Evolutionary conservation across 257 asterid genomes (phyloP).

Genomic region (Misopates orontium): DNA sequence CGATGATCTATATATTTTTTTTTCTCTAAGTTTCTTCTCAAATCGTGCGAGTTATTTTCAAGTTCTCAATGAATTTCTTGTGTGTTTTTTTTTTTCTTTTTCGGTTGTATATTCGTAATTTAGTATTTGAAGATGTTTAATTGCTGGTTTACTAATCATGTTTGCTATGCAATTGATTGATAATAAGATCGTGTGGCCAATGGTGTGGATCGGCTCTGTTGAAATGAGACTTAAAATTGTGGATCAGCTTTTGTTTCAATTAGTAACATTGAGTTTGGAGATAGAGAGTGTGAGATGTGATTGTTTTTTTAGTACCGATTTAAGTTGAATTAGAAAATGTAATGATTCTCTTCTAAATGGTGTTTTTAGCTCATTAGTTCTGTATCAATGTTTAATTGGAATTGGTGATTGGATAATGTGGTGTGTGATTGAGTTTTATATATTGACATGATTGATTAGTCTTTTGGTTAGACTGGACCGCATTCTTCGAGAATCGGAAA

Average conservation of each 20-base stretch:
- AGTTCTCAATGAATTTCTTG: slow-evolving; percentile 1
- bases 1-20: slow-evolving; percentile 23
- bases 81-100: background rate
- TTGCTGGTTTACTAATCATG: slow-evolving; percentile 24
- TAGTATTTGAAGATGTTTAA: slow-evolving; percentile 9
- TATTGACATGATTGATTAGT: background rate
- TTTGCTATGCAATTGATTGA: background rate
- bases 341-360: no score
- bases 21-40: slow-evolving; percentile 7
- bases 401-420: no score
- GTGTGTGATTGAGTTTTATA: no score
- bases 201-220: slow-evolving; percentile 17
- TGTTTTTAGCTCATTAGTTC: slow-evolving; percentile 6
- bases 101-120: background rate
- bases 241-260: no score
- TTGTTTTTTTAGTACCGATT: no score
- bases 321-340: no score
- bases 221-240: no score
- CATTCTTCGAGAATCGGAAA: no score
- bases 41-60: slow-evolving; percentile 11
- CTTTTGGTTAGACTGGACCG: background rate
- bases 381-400: background rate
- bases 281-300: slow-evolving; percentile 5
- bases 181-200: slow-evolving; percentile 1
- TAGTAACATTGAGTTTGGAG: slow-evolving; percentile 1